phyloP scores from a whole-genome alignment of 345 rosid genomes.

The Syzygium aqueum region DNA sequence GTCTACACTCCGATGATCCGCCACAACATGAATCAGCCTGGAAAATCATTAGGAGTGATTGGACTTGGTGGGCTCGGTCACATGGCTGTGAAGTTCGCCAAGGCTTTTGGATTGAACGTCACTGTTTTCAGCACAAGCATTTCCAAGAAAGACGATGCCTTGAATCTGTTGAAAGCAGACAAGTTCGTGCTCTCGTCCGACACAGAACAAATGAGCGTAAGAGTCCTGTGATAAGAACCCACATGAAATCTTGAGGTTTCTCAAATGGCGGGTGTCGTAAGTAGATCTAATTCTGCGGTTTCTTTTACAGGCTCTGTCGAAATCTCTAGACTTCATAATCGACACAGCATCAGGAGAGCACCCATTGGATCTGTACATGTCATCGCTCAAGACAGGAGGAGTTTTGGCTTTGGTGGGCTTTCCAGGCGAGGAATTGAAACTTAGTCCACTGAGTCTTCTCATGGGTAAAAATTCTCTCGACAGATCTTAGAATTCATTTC shows the following conservation, averaged over 20 bases:
- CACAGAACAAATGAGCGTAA: conserved; percentile 59
- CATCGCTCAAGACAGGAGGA: conserved; percentile 31
- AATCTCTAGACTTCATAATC: conserved; percentile 62
- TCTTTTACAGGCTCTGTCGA: conserved; percentile 31
- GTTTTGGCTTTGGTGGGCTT: conserved; percentile 18
- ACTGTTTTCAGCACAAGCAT: conserved; percentile 20
- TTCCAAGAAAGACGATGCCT: conserved; percentile 32
- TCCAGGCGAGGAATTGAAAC: conserved; percentile 18
- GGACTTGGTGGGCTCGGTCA: conserved; percentile 46
- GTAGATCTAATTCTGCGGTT: background rate
- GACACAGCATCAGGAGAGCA: conserved; percentile 83
- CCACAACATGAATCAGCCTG: conserved; percentile 34
- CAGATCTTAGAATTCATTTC: no score
- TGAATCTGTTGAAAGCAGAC: conserved; percentile 20
- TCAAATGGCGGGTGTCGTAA: background rate
- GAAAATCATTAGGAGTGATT: conserved; percentile 29
- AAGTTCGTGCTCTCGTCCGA: conserved; percentile 24
- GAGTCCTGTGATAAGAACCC: background rate
- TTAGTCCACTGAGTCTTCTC: conserved; percentile 12
- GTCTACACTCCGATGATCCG: conserved; percentile 30
- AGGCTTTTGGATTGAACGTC: conserved; percentile 26
- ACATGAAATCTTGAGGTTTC: background rate
- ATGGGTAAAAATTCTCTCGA: background rate
- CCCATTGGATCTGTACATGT: conserved; percentile 65
- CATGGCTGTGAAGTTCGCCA: conserved; percentile 40